These are phyloP conservation scores for Verticillium dahliae DNA, from an alignment of 2,329 filamentous ascomycete genomes.

Conservation along the genomic window DNA sequence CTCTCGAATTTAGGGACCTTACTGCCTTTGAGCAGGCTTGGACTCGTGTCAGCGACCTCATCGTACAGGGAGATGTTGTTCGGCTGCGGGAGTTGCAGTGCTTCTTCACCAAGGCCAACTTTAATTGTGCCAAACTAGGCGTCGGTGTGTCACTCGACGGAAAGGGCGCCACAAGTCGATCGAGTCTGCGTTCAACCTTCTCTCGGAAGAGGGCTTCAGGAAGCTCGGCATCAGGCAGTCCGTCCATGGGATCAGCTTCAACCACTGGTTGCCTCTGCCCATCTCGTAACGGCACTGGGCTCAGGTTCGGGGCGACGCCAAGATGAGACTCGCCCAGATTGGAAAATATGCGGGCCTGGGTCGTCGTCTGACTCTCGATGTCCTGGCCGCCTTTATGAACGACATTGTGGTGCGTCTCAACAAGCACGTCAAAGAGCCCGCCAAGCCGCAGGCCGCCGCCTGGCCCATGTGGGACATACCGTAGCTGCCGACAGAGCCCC, in stretches of 20 bases:
- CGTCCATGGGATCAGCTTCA: conserved; percentile 32
- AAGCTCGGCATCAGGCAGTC: conserved; percentile 28
- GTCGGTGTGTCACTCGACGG: conserved; percentile 27
- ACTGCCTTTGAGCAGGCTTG: conserved; percentile 28
- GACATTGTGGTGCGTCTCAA: conserved; percentile 41
- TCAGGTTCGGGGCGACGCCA: conserved; percentile 15
- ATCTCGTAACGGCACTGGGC: conserved; percentile 38
- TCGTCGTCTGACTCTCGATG: conserved; percentile 18
- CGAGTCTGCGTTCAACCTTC: conserved; percentile 41
- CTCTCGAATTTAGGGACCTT: conserved; percentile 28
- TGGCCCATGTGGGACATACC: conserved; percentile 8
- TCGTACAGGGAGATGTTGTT: conserved; percentile 27
- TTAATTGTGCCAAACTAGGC: conserved; percentile 30
- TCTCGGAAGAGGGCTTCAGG: conserved; percentile 33
- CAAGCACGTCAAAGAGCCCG: conserved; percentile 15
- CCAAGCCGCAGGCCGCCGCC: not conserved
- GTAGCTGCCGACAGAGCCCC: too few relatives aligned
- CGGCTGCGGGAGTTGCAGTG: conserved; percentile 38
- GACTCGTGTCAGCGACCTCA: conserved; percentile 23
- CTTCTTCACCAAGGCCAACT: conserved; percentile 36
- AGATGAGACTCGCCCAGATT: conserved; percentile 9
- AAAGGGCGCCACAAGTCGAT: conserved; percentile 17
- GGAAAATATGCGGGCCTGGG: not conserved
- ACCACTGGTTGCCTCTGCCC: conserved; percentile 38
- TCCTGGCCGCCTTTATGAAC: conserved; percentile 43